A percentile compares a stretch with the other conserved stretches of the same genome.
phyloP scores from a whole-genome alignment of 2,329 filamentous ascomycete genomes.

The Ophiostoma piceae region DNA sequence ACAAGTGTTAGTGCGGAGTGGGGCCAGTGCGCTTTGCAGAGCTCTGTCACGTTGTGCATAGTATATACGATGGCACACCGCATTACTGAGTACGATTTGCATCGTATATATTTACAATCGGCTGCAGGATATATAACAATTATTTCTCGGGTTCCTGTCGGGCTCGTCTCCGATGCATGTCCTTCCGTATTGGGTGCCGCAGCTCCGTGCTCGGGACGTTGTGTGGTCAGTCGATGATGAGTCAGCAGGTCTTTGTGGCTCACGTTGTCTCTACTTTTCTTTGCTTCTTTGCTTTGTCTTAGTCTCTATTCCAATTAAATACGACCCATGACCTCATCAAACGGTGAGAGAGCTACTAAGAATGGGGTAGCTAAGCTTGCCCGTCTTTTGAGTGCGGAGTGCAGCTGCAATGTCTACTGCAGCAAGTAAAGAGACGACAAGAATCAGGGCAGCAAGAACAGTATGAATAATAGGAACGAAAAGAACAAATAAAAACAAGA shows the following conservation, averaged over 20 bases:
- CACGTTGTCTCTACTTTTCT: too few species aligned
- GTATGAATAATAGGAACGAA: too few species aligned
- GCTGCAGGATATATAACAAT: neutral
- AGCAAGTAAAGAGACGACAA: neutral
- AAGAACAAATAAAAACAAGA: neutral
- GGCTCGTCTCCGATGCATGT: neutral
- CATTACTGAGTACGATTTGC: too few species aligned
- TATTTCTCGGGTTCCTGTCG: neutral
- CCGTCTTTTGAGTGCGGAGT: too few species aligned
- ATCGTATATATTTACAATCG: too few species aligned
- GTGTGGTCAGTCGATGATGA: neutral
- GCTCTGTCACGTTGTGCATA: neutral
- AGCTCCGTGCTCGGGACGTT: slow-evolving; percentile 7
- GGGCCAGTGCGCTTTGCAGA: neutral
- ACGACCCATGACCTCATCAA: neutral
- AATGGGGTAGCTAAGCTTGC: neutral
- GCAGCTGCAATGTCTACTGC: neutral
- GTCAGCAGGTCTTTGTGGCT: neutral
- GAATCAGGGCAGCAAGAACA: neutral
- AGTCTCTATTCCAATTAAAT: too few species aligned
- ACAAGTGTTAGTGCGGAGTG: neutral
- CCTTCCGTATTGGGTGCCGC: neutral
- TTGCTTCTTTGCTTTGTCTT: too few species aligned
- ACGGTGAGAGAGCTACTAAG: neutral
- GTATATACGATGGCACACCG: too few species aligned